Percentiles rank a stretch among this genome's conserved stretches.
phyloP scores from a whole-genome alignment of 2,329 filamentous ascomycete genomes.

The Metarhizium anisopliae region DNA sequence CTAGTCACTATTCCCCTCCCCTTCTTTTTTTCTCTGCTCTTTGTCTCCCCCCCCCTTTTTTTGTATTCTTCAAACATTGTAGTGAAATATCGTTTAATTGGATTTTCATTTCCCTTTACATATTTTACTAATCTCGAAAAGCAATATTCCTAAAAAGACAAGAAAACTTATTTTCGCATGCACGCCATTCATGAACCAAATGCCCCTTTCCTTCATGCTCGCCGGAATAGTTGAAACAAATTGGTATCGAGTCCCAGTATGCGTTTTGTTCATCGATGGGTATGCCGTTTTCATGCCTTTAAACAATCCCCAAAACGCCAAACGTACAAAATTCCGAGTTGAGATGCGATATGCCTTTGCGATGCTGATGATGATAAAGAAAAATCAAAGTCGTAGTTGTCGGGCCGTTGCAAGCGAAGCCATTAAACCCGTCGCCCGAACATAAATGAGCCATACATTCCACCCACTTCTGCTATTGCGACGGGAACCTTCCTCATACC shows the following conservation, averaged over 20 bases:
- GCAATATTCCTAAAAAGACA: neutral
- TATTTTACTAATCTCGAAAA: neutral
- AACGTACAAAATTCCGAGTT: neutral
- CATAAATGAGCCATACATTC: conserved; percentile 75
- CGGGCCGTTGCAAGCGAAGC: neutral
- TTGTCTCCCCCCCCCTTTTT: no score
- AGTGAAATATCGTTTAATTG: no score
- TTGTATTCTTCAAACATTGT: no score
- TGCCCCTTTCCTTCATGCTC: neutral
- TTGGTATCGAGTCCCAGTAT: conserved; percentile 2
- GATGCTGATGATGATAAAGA: neutral
- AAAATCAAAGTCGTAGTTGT: neutral
- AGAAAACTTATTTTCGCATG: neutral
- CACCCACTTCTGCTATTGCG: conserved; percentile 81
- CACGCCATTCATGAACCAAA: neutral
- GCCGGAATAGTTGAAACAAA: neutral
- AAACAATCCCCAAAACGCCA: neutral
- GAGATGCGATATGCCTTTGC: conserved; percentile 10
- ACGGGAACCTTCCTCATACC: conserved; percentile 90
- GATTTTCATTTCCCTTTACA: no score
- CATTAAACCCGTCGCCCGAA: conserved; percentile 48
- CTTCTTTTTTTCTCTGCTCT: no score
- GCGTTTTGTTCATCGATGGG: neutral
- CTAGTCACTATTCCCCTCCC: no score
- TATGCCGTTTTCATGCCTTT: neutral